These are phyloP conservation scores for Zostera marina DNA, from an alignment of 116 monocot species.

Conservation along the genomic window DNA sequence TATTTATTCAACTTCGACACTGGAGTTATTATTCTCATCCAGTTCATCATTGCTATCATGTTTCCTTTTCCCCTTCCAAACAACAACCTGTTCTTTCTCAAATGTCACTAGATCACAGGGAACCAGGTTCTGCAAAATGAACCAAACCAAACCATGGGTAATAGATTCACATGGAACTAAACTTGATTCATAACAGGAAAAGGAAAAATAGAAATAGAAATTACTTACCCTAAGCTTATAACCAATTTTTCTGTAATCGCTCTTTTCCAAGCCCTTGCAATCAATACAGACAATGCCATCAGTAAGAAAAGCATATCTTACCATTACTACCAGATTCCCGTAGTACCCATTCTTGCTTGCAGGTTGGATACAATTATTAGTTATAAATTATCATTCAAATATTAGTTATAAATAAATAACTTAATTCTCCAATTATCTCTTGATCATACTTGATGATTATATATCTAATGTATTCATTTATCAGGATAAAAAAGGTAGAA, in stretches of 20 bases:
- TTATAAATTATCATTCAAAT: too few relatives aligned
- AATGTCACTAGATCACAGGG: conserved; percentile 85
- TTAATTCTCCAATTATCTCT: too few relatives aligned
- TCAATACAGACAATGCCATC: conserved; percentile 83
- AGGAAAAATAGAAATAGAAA: too few relatives aligned
- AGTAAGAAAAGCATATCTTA: conserved; percentile 79
- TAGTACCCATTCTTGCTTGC: conserved; percentile 97
- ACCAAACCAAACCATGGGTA: too few relatives aligned
- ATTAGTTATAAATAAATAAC: too few relatives aligned
- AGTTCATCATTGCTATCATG: conserved; percentile 8
- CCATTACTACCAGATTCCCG: conserved; percentile 82
- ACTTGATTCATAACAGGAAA: conserved; percentile 4
- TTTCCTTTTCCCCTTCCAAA: conserved; percentile 75
- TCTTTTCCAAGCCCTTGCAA: conserved; percentile 66
- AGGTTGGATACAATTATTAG: too few relatives aligned
- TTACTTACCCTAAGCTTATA: conserved; percentile 71
- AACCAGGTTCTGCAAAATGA: conserved; percentile 51
- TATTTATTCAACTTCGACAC: too few relatives aligned
- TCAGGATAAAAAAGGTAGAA: too few relatives aligned
- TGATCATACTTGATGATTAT: too few relatives aligned
- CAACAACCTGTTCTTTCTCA: conserved; percentile 83
- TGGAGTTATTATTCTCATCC: too few relatives aligned
- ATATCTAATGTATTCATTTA: too few relatives aligned
- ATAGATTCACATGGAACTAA: too few relatives aligned
- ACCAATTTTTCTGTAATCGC: conserved; percentile 88